Conservation (phyloP, 805 yeast genomes). For the Candida alai region DNA sequence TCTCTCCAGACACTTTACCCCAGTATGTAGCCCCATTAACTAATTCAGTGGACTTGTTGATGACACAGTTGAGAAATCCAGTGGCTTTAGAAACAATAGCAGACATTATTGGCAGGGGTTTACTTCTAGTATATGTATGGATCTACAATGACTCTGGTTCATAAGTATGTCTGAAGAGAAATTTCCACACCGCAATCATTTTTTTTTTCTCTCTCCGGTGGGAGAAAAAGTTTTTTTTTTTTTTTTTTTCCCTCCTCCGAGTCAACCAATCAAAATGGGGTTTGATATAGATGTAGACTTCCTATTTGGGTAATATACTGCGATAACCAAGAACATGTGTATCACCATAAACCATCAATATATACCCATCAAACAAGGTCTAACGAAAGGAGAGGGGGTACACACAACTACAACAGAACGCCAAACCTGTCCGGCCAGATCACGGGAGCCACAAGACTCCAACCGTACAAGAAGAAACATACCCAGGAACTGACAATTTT, state of each 20-base stretch:
- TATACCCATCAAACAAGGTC: too few species aligned
- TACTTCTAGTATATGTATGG: background rate
- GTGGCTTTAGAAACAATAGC: constrained; percentile 42
- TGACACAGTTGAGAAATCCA: constrained; percentile 30
- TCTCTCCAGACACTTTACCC: constrained; percentile 63
- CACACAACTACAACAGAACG: constrained; percentile 18
- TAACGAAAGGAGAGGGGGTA: too few species aligned
- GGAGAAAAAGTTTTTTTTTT: background rate
- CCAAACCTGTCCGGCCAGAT: constrained; percentile 85
- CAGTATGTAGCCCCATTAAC: constrained; percentile 71
- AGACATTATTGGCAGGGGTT: constrained; percentile 27
- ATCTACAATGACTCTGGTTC: background rate
- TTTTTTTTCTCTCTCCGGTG: constrained; percentile 4
- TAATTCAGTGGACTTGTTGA: constrained; percentile 35
- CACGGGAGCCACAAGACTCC: constrained; percentile 92
- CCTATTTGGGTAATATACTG: constrained; percentile 20
- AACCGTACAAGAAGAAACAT: constrained; percentile 78
- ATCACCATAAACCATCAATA: background rate
- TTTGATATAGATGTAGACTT: constrained; percentile 15
- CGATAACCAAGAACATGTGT: background rate
- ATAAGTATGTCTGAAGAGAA: background rate
- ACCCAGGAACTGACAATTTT: constrained; percentile 91
- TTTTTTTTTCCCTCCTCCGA: too few species aligned
- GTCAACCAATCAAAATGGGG: constrained; percentile 13
- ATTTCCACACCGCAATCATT: background rate